Evolutionary conservation across 495 filamentous ascomycete species (phyloP).

Genomic region (Penicillium pancosmium): DNA sequence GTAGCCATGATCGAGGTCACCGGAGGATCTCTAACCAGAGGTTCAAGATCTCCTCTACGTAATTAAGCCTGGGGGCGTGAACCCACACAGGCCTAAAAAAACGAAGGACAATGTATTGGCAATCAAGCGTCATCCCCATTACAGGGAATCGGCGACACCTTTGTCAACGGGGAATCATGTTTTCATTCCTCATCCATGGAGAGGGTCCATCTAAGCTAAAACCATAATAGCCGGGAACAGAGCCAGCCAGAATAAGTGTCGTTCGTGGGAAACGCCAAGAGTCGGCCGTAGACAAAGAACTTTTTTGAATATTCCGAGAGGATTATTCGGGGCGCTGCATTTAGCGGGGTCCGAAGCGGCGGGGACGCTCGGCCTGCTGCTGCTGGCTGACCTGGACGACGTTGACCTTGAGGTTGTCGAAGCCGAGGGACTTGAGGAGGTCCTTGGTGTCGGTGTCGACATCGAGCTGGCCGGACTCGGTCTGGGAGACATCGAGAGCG

Average conservation of each 20-base stretch:
- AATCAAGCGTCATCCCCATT: constrained; percentile 83
- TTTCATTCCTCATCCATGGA: constrained; percentile 56
- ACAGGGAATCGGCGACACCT: constrained; percentile 89
- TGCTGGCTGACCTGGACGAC: constrained; percentile 86
- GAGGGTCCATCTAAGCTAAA: constrained; percentile 40
- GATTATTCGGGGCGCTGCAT: constrained; percentile 25
- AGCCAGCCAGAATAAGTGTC: constrained; percentile 29
- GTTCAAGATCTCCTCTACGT: constrained; percentile 27
- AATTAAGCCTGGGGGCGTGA: constrained; percentile 12
- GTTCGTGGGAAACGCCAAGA: constrained; percentile 33
- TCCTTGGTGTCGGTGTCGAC: constrained; percentile 98
- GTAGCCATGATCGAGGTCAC: constrained; percentile 17
- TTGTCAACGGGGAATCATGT: constrained; percentile 59
- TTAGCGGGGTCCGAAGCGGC: constrained; percentile 61
- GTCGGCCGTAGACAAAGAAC: constrained; percentile 40
- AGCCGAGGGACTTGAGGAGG: constrained; percentile 95
- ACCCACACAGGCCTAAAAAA: constrained; percentile 24
- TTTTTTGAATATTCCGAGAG: constrained; percentile 26
- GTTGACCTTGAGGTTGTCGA: constrained; percentile 96
- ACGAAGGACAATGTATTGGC: constrained; percentile 63
- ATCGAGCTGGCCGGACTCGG: constrained; percentile 89
- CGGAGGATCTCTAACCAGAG: constrained; percentile 10
- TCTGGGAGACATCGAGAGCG: constrained; percentile 94
- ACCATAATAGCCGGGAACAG: constrained; percentile 29
- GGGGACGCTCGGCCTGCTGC: constrained; percentile 76